Base-by-base conservation (phyloP, 129 eudicot species). In the Chrysanthemum makinoi region DNA sequence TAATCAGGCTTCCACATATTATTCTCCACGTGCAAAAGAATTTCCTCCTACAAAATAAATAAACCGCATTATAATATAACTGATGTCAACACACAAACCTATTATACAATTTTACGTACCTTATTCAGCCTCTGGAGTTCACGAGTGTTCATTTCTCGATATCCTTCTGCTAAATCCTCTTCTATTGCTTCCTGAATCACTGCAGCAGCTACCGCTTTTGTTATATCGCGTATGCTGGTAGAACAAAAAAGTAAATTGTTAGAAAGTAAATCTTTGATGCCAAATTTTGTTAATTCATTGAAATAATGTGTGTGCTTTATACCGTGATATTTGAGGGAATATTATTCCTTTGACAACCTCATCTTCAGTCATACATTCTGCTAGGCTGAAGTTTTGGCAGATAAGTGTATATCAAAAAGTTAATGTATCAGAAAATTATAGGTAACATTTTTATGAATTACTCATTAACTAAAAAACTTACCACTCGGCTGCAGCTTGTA, bases 401-500 rank as follows among this genome's bases (percentile, higher is more conserved):
- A 15, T 3, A 26, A 74, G 53, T 24, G 1, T 10, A 56, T 24
- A 51, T 13, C 10, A 22, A 68, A 9, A 49, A 14, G 4, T 49
- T 28, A 44, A 18, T 0, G 43, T n/a, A 6, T 35, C 46, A 19
- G 65, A 13, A 39, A 39, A 39, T 39, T 39, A 5, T 39, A 39
- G 44, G 7, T 39, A 39, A 8, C 46, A 6, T 39, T 39, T 7
- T 39, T 5, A 39, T 39, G 10, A 2, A 39, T 35, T 39, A 39
- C 46, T 39, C 46, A 39, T 6, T 5, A 64, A 55, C 7, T 20
- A 70, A 62, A n/a, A 61, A 72, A 64, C 59, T 62, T 85, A 94
- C 98, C 97, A 86, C 79, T 94, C 98, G 68, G 98, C 92, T 74
- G 98, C 97, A 73, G 97, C 98, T 80, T 94, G 98, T 82, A 94